Evolutionary conservation across 2,329 filamentous ascomycete species (phyloP).

Genomic region (Colletotrichum sojae): DNA sequence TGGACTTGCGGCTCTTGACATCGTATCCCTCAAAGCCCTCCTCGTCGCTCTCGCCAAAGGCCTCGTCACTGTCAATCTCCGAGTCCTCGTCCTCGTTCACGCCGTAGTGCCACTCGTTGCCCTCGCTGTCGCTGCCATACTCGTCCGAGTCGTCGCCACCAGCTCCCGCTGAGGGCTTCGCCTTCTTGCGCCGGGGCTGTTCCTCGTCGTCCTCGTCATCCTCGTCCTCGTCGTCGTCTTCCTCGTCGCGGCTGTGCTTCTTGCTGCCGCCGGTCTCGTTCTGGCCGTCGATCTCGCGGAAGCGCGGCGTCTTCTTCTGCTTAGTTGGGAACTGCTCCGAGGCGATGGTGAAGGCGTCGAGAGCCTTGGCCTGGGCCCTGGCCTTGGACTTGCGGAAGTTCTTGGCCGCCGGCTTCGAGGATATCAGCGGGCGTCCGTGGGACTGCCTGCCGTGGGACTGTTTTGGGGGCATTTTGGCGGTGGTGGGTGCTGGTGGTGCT

Average conservation of each 20-base stretch:
- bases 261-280: slow-evolving; percentile 46
- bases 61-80: slow-evolving; percentile 79
- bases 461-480: slow-evolving; percentile 66
- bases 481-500: background rate
- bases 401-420: slow-evolving; percentile 52
- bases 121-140: slow-evolving; percentile 86
- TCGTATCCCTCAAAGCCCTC: slow-evolving; percentile 84
- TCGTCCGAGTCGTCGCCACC: slow-evolving; percentile 73
- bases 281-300: slow-evolving; percentile 64
- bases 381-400: slow-evolving; percentile 62
- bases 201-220: slow-evolving; percentile 67
- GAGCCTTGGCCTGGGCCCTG: slow-evolving; percentile 62
- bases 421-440: slow-evolving; percentile 67
- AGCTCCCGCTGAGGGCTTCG: slow-evolving; percentile 59
- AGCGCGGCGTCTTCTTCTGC: slow-evolving; percentile 64
- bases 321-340: slow-evolving; percentile 65
- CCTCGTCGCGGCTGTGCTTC: slow-evolving; percentile 43
- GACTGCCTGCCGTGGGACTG: slow-evolving; percentile 71
- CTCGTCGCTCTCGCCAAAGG: slow-evolving; percentile 90
- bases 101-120: slow-evolving; percentile 87
- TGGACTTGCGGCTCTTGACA: slow-evolving; percentile 64
- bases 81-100: slow-evolving; percentile 73
- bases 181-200: slow-evolving; percentile 59
- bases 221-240: slow-evolving; percentile 59
- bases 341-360: slow-evolving; percentile 72